A percentile compares a stretch with the other conserved stretches of the same genome.
Evolutionary conservation across 2,329 filamentous ascomycete species (phyloP).

Genomic region (Fragosphaeria purpurea): DNA sequence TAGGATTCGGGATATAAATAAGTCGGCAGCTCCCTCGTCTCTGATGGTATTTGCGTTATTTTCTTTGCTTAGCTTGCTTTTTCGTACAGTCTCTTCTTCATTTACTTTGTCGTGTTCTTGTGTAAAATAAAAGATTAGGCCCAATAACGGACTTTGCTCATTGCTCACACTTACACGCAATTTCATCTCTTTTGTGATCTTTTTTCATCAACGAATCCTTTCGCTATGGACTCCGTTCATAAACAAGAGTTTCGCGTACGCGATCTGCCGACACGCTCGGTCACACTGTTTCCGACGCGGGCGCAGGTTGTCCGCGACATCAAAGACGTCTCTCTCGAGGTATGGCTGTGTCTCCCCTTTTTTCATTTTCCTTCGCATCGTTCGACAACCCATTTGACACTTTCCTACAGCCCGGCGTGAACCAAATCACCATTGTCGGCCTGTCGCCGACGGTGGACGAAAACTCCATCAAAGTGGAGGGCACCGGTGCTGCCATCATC

Average conservation of each 20-base stretch:
- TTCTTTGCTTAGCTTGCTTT: no score
- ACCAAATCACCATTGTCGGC: slow-evolving; percentile 46
- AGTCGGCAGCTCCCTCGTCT: no score
- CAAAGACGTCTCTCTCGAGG: slow-evolving; percentile 39
- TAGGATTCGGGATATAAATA: no score
- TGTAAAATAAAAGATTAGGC: no score
- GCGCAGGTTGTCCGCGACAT: slow-evolving; percentile 54
- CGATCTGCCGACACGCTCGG: slow-evolving; percentile 47
- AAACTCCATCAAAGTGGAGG: slow-evolving; percentile 50
- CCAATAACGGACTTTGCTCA: no score
- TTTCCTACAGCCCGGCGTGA: slow-evolving; percentile 35
- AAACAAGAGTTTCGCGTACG: slow-evolving; percentile 44
- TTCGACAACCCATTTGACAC: not conserved
- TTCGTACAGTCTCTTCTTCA: not conserved
- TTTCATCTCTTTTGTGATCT: no score
- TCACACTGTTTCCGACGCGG: slow-evolving; percentile 52
- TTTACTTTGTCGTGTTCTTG: not conserved
- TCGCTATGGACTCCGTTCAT: slow-evolving; percentile 27
- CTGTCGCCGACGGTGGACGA: slow-evolving; percentile 43
- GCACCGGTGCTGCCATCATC: slow-evolving; percentile 46
- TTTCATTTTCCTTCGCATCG: no score
- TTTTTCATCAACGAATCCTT: no score
- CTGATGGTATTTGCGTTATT: no score
- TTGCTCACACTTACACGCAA: no score
- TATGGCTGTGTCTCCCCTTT: slow-evolving; percentile 11